Base-by-base conservation (phyloP, 495 filamentous ascomycete genomes). In the Cetradonia linearis region DNA sequence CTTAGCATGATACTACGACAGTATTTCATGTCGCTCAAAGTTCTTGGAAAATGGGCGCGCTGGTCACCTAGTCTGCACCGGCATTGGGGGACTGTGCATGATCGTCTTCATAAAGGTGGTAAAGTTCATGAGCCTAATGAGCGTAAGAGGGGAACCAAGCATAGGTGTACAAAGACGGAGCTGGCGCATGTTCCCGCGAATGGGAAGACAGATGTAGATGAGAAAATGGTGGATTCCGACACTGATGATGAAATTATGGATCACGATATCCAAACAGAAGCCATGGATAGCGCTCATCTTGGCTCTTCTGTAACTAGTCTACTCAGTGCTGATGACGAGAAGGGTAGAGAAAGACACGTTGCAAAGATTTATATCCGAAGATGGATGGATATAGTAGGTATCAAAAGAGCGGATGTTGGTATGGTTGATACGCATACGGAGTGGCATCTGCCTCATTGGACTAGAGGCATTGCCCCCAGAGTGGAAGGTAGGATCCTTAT, bases 1-100 rank as follows among this genome's bases (percentile, higher is more conserved):
- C 88, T 95, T 63, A 87, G 84, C 63, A 88, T 83, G 61, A 84
- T 96, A 61, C 74, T 96, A 27, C 82, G 91, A 5, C 91, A 95
- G 70, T 95, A 94, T 66, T 95, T 96, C 68, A 81, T 92, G 76
- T 85, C 83, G 13, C 73, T 94, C 20, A 89, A 88, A 60, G 83
- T 91, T 0, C 70, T 94, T 56, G 84, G 87, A 3, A 78, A 78
- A 64, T 95, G 91, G 91, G 77, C 77, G 50, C 71, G 77, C 20
- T 86, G 86, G 84, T 78, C 81, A 44, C 68, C 71, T 7, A 74
- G 72, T 64, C 67, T 89, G 63, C 73, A 74, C 0, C 71, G 78
- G 2, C 82, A 87, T 66, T 93, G 87, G 83, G 70, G 69, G 30
- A 62, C 69, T 6, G 79, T 92, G 2, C 83, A 84, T 13, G 70